Evolutionary conservation across 768 basidiomycete genomes (phyloP), one percentile per base, ranked within the genome.

Genomic region (Amyloporia xantha): DNA sequence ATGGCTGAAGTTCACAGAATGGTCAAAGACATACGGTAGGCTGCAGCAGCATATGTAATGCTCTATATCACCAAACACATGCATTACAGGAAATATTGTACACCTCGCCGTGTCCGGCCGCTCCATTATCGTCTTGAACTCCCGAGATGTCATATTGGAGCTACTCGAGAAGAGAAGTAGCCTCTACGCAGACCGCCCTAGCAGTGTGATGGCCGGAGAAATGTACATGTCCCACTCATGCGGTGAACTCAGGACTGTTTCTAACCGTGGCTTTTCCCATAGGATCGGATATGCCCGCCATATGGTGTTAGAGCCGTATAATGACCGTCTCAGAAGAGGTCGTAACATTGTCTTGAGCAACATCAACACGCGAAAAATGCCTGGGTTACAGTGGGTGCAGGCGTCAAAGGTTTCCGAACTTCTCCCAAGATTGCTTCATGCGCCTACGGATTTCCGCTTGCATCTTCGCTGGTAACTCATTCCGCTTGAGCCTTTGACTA

Each of bases 361-460:
- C 48, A 69, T 76, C 53, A 66, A 70, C 46, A 53, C 62, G 4
- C 57, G 59, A 38, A 69, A 71, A 4, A 57, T 61, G 1, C 46
- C 45, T 20, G 51, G 57, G 6, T 69, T 69, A 50, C 62, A 63
- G 28, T 63, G 68, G 27, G 54, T 53, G 15, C 60, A 68, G 50
- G 41, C 58, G 26, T 59, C 62, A 44, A 64, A 59, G 15, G 56
- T 65, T 17, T 59, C 64, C 7, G 58, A 62, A 33, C 55, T 74
- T 17, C 55, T 74, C 19, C 56, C 50, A 4, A 57, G 59, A 12
- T 47, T 69, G 12, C 56, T 68, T 4, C 65, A 68, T 10, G 54
- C 58, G 0, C 72, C 71, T 5, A 65, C 68, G 1, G 64, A 70
- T 21, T 70, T 73, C 51, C 56, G 66, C 55, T 62, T 56, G n/a